Evolutionary conservation across 306 rosid species (phyloP).

Genomic region (Quercus alba): DNA sequence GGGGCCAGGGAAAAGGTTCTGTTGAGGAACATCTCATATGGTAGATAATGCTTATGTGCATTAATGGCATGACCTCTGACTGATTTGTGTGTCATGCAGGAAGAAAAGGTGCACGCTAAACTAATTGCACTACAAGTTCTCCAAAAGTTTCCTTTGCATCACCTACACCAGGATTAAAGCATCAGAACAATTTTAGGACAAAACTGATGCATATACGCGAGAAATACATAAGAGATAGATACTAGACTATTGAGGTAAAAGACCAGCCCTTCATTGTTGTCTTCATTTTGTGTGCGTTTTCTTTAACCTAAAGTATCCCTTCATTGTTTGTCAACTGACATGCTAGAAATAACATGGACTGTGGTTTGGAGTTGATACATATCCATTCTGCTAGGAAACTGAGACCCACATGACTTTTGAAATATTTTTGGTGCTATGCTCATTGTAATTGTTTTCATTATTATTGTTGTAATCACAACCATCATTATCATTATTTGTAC

Average conservation of each 20-base stretch:
- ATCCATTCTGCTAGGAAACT: neutral
- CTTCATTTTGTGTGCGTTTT: neutral
- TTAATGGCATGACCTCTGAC: neutral
- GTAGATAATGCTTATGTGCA: neutral
- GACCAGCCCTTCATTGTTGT: no score
- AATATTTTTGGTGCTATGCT: neutral
- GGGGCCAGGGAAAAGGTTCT: neutral
- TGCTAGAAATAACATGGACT: neutral
- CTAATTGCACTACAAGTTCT: neutral
- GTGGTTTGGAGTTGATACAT: neutral
- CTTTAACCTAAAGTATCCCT: neutral
- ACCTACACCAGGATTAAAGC: neutral
- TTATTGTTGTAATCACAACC: neutral
- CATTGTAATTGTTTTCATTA: neutral
- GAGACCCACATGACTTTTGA: neutral
- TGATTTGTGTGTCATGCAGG: constrained; percentile 13
- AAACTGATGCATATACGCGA: neutral
- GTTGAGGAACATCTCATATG: neutral
- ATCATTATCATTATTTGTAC: neutral
- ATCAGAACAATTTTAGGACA: neutral
- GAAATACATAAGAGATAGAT: neutral
- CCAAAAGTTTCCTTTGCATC: neutral
- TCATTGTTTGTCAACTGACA: neutral
- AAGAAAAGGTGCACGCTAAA: neutral
- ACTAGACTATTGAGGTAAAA: neutral